A percentile compares a stretch with the other conserved stretches of the same genome.
phyloP scores from a whole-genome alignment of 2,329 filamentous ascomycete genomes.

The Arthrobotrys musiformis region DNA sequence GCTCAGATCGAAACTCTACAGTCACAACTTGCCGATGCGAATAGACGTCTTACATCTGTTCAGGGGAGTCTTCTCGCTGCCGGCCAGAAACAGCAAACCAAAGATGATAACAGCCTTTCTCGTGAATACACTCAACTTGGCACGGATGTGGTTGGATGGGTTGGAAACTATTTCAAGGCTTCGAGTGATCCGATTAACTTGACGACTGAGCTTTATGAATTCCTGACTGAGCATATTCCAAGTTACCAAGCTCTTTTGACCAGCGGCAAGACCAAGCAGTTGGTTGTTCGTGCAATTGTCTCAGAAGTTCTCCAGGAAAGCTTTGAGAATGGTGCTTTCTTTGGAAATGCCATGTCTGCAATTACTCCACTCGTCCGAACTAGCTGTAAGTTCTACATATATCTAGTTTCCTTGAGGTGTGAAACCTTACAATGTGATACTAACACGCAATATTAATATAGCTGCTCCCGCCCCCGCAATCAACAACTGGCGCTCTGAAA shows the following conservation, averaged over 20 bases:
- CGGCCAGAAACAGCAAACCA: constrained; percentile 53
- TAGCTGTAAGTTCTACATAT: constrained; percentile 34
- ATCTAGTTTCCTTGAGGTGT: neutral
- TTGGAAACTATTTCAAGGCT: constrained; percentile 52
- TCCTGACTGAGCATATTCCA: constrained; percentile 48
- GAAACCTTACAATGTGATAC: neutral
- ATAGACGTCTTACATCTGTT: constrained; percentile 49
- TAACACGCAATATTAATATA: constrained; percentile 23
- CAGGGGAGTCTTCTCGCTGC: constrained; percentile 52
- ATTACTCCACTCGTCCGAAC: constrained; percentile 42
- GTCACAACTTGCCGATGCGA: constrained; percentile 48
- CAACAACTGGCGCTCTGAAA: constrained; percentile 52
- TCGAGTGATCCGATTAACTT: constrained; percentile 49
- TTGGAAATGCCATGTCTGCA: constrained; percentile 40
- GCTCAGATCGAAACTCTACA: constrained; percentile 45
- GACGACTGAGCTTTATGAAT: constrained; percentile 50
- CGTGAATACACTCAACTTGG: constrained; percentile 43
- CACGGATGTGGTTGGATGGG: constrained; percentile 52
- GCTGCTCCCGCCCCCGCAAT: constrained; percentile 33
- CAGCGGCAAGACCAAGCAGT: constrained; percentile 51
- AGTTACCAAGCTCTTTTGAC: constrained; percentile 37
- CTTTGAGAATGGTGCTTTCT: constrained; percentile 46
- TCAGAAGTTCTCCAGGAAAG: constrained; percentile 53
- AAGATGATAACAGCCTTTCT: constrained; percentile 45
- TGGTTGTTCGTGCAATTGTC: constrained; percentile 53